These are phyloP conservation scores for Saccharomycopsis schoenii DNA, from an alignment of 805 yeast genomes.

Conservation along the genomic window DNA sequence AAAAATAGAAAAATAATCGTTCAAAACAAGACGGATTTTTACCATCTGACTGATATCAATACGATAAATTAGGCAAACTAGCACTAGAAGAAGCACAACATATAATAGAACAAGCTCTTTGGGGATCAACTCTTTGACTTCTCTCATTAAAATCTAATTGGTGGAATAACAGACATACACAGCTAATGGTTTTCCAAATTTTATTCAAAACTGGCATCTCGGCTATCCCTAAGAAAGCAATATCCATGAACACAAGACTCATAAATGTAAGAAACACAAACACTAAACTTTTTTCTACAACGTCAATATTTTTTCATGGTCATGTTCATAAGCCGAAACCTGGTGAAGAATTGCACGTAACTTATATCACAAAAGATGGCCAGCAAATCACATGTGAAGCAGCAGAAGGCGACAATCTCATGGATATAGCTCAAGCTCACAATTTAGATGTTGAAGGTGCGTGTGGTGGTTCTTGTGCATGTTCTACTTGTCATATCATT, in stretches of 20 bases:
- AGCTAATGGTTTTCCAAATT: too few relatives aligned
- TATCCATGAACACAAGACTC: not conserved
- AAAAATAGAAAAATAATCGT: not conserved
- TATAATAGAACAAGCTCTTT: too few relatives aligned
- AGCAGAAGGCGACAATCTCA: slow-evolving; percentile 80
- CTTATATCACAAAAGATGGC: slow-evolving; percentile 90
- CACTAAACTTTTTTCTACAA: slow-evolving; percentile 30
- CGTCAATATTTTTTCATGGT: slow-evolving; percentile 45
- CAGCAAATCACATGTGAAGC: slow-evolving; percentile 73
- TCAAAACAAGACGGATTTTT: too few relatives aligned
- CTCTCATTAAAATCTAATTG: too few relatives aligned
- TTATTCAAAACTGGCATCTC: not conserved
- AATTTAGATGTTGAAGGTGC: slow-evolving; percentile 97
- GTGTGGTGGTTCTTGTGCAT: slow-evolving; percentile 98
- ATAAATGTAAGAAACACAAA: slow-evolving; percentile 18
- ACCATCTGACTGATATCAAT: too few relatives aligned
- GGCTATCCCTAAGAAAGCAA: not conserved
- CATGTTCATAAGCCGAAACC: slow-evolving; percentile 85
- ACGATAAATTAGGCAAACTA: too few relatives aligned
- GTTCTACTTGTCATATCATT: slow-evolving; percentile 95
- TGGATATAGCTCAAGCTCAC: slow-evolving; percentile 92
- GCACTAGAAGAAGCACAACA: too few relatives aligned
- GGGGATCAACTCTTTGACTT: too few relatives aligned
- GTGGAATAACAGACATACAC: too few relatives aligned
- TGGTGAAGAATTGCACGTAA: slow-evolving; percentile 83